Percentiles rank a stretch among this genome's conserved stretches.
These are phyloP conservation scores for Gloeopeniophorella convolvens DNA, from an alignment of 768 basidiomycete genomes.

Conservation along the genomic window DNA sequence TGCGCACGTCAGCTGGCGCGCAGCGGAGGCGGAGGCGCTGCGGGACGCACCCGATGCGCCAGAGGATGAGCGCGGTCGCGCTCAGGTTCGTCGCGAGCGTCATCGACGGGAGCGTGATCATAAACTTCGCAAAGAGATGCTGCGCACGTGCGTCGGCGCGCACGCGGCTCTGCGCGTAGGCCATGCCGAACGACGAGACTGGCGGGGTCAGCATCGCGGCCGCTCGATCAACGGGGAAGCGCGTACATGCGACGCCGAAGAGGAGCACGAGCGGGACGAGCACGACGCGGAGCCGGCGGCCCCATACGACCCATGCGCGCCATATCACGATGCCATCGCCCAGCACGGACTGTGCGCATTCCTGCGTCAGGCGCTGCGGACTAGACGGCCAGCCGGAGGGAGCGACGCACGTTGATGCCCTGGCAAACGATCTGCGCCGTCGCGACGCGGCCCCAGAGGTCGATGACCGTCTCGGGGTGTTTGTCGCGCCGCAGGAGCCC, in stretches of 20 bases:
- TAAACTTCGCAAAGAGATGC: not conserved
- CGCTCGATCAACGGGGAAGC: not conserved
- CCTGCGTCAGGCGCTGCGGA: too few species aligned
- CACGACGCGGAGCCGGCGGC: conserved; percentile 2
- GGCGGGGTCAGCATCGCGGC: not conserved
- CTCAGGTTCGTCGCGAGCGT: conserved; percentile 14
- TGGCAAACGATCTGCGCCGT: conserved; percentile 2
- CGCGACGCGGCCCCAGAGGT: not conserved
- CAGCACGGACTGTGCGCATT: conserved; percentile 9
- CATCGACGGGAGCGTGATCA: conserved; percentile 2
- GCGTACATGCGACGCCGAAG: conserved; percentile 8
- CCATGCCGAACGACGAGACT: conserved; percentile 10
- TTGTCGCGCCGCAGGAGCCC: conserved; percentile 5
- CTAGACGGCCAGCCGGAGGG: too few species aligned
- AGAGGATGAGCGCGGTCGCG: conserved; percentile 4
- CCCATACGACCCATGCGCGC: conserved; percentile 16
- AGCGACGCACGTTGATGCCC: conserved; percentile 9
- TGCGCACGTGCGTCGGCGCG: not conserved
- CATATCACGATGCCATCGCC: conserved; percentile 18
- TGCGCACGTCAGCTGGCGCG: not conserved
- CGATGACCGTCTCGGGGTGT: not conserved
- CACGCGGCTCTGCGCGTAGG: not conserved
- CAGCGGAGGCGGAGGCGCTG: not conserved
- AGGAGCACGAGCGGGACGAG: conserved; percentile 10
- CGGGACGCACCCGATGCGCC: conserved; percentile 1